Conservation (phyloP, 768 basidiomycete genomes). For the Lactifluus pinguis region DNA sequence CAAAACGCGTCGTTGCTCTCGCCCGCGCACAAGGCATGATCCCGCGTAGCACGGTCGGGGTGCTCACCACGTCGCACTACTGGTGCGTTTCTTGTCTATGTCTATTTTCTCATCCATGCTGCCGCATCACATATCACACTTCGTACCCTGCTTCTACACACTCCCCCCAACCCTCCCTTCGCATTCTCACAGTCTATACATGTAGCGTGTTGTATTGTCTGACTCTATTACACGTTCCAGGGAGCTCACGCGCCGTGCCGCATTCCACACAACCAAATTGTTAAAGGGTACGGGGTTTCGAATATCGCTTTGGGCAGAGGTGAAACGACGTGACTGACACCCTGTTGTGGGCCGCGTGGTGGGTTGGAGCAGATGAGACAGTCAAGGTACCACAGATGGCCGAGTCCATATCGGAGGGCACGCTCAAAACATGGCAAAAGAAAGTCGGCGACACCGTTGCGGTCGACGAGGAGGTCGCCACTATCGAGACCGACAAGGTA, state of each 20-base stretch:
- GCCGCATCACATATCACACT: not conserved
- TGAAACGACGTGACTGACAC: slow-evolving; percentile 8
- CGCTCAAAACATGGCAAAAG: slow-evolving; percentile 90
- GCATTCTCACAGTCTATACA: not conserved
- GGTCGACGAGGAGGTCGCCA: slow-evolving; percentile 92
- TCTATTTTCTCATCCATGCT: not conserved
- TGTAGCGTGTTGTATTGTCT: not conserved
- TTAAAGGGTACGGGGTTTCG: slow-evolving; percentile 46
- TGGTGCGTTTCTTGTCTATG: slow-evolving; percentile 13
- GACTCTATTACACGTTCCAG: slow-evolving; percentile 25
- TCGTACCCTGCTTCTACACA: not conserved
- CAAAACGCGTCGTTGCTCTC: slow-evolving; percentile 20
- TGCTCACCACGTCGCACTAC: slow-evolving; percentile 14
- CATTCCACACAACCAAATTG: slow-evolving; percentile 63
- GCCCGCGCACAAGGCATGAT: slow-evolving; percentile 15
- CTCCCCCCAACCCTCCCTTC: slow-evolving; percentile 1
- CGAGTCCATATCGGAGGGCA: slow-evolving; percentile 96
- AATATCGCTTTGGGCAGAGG: not conserved
- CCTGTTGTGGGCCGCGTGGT: not conserved
- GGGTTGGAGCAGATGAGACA: slow-evolving; percentile 53
- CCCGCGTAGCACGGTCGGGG: slow-evolving; percentile 11
- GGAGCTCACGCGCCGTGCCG: slow-evolving; percentile 42
- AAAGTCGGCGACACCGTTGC: slow-evolving; percentile 86
- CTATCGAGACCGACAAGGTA: slow-evolving; percentile 99
- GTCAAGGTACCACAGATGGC: slow-evolving; percentile 97